Percentiles rank a stretch among this genome's conserved stretches.
Conservation (phyloP, 768 basidiomycete species). For the Paxillus rubicundulus region DNA sequence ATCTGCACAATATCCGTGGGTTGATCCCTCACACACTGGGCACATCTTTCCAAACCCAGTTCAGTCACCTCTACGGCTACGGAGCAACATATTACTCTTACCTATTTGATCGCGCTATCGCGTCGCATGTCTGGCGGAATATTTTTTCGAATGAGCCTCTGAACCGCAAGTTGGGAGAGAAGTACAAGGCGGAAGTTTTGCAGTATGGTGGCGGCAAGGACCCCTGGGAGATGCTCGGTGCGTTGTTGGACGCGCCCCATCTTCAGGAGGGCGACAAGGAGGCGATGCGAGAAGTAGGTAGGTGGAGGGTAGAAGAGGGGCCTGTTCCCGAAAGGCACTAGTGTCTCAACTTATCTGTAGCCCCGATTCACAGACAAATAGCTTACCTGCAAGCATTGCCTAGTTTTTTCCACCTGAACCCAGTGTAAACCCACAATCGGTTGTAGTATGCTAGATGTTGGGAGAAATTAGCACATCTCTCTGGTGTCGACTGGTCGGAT, state of each 20-base stretch:
- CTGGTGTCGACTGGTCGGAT: too few relatives aligned
- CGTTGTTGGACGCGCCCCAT: conserved; percentile 59
- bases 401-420: too few relatives aligned
- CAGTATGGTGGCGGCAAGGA: conserved; percentile 85
- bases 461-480: too few relatives aligned
- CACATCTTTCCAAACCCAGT: conserved; percentile 94
- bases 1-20: conserved; percentile 65
- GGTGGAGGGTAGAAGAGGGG: conserved; percentile 83
- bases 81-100: conserved; percentile 99
- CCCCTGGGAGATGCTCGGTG: conserved; percentile 90
- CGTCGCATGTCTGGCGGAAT: conserved; percentile 82
- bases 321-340: conserved; percentile 61
- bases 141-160: conserved; percentile 72
- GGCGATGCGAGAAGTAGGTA: conserved; percentile 88
- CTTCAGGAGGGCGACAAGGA: conserved; percentile 70
- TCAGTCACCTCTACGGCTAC: conserved; percentile 93
- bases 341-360: too few relatives aligned
- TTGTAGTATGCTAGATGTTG: too few relatives aligned
- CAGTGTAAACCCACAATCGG: too few relatives aligned
- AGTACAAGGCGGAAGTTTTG: conserved; percentile 73
- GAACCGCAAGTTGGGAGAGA: conserved; percentile 72
- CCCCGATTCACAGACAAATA: too few relatives aligned
- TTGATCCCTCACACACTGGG: conserved; percentile 80
- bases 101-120: conserved; percentile 93
- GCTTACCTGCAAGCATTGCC: too few relatives aligned